Percentiles rank a stretch among this genome's conserved stretches.
Conservation (phyloP, 164 flowering plant genomes). For the Berberis thunbergii region DNA sequence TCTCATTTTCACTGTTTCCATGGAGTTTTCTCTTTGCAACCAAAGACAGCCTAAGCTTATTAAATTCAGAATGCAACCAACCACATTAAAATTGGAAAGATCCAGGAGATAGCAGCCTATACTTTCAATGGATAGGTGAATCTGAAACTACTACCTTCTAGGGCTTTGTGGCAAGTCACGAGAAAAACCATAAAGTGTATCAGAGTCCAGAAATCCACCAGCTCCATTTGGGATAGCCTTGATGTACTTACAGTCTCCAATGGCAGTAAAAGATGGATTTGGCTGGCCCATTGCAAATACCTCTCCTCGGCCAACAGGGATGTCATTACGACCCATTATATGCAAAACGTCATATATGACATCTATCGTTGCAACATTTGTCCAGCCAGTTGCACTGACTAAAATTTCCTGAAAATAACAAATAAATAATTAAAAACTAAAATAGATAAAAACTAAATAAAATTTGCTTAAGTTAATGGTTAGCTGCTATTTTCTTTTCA, state of each 20-base stretch:
- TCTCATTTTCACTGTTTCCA: no score
- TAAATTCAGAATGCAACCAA: no score
- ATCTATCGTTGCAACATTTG: slow-evolving; percentile 88
- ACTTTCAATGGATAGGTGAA: neutral
- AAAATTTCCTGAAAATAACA: slow-evolving; percentile 50
- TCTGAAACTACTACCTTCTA: slow-evolving; percentile 43
- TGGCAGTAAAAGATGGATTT: slow-evolving; percentile 35
- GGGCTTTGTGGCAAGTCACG: slow-evolving; percentile 79
- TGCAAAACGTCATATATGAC: slow-evolving; percentile 79
- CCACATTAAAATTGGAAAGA: no score
- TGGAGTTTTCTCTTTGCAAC: no score
- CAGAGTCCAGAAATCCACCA: slow-evolving; percentile 89
- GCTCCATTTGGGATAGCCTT: slow-evolving; percentile 81
- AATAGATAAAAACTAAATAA: neutral
- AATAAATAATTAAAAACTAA: neutral
- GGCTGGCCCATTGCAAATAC: slow-evolving; percentile 54
- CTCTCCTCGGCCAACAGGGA: slow-evolving; percentile 83
- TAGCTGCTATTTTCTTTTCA: no score
- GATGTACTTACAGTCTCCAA: slow-evolving; percentile 74
- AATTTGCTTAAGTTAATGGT: neutral
- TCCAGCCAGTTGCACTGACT: slow-evolving; percentile 91
- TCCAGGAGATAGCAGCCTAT: no score
- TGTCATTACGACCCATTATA: slow-evolving; percentile 99
- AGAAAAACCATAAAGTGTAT: slow-evolving; percentile 86
- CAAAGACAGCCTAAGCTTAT: no score